phyloP scores from a whole-genome alignment of 208 protist species.

The Crithidia expoeki region DNA sequence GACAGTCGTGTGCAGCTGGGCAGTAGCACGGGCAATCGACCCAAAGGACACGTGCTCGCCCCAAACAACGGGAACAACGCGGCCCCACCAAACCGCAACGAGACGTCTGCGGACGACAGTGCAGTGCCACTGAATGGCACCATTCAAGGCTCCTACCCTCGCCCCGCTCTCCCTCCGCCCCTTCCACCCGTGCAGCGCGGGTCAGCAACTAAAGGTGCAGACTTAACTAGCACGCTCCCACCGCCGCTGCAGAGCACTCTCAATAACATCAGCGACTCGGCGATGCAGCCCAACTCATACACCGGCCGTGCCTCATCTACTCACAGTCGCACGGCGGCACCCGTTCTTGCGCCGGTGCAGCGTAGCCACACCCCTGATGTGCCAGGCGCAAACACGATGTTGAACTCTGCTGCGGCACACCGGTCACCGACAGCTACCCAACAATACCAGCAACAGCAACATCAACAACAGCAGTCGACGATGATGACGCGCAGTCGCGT shows the following conservation, averaged over 20 bases:
- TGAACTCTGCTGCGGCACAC: conserved; percentile 22
- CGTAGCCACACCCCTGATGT: conserved; percentile 10
- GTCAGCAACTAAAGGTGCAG: not conserved
- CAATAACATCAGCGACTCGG: not conserved
- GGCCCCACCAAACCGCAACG: not conserved
- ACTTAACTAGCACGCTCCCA: conserved; percentile 3
- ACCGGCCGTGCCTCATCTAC: conserved; percentile 22
- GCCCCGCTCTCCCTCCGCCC: conserved; percentile 29
- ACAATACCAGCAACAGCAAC: not conserved
- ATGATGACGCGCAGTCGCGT: conserved; percentile 13
- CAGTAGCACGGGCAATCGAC: conserved; percentile 13
- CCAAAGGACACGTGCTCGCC: conserved; percentile 1
- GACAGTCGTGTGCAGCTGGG: conserved; percentile 23
- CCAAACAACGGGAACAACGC: not conserved
- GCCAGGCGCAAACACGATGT: conserved; percentile 7
- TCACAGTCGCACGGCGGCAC: not conserved
- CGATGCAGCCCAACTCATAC: conserved; percentile 18
- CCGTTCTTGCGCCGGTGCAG: not conserved
- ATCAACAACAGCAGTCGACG: conserved; percentile 10
- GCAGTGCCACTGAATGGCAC: conserved; percentile 24
- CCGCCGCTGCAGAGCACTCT: not conserved
- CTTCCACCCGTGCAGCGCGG: conserved; percentile 39
- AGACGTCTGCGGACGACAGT: conserved; percentile 14
- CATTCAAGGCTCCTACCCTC: conserved; percentile 28
- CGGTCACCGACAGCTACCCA: conserved; percentile 6